Percentiles rank a stretch among this genome's conserved stretches.
Evolutionary conservation across 768 basidiomycete genomes (phyloP).

Genomic region (Rhizopogon sp.): DNA sequence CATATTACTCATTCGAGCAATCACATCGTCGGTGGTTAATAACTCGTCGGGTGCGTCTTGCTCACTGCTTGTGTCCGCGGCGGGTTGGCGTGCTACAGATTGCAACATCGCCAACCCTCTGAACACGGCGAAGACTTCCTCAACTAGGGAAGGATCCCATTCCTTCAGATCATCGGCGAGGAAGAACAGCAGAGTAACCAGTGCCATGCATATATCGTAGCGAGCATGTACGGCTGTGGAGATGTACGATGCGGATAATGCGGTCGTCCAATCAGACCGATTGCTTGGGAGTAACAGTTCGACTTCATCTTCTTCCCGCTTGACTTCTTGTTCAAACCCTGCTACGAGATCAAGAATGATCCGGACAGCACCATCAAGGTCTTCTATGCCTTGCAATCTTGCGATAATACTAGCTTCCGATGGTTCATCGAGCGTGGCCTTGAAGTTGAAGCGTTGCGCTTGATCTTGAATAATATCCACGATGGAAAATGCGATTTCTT

Average conservation of each 20-base stretch:
- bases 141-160: slow-evolving; percentile 62
- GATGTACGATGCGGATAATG: slow-evolving; percentile 59
- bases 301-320: slow-evolving; percentile 71
- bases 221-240: slow-evolving; percentile 61
- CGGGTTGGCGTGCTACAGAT: slow-evolving; percentile 54
- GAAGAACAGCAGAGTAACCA: slow-evolving; percentile 69
- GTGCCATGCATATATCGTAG: slow-evolving; percentile 66
- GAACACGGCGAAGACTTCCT: slow-evolving; percentile 76
- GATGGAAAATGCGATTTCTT: slow-evolving; percentile 75
- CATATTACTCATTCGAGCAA: slow-evolving; percentile 65
- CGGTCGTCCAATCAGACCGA: slow-evolving; percentile 57
- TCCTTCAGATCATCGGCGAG: slow-evolving; percentile 54
- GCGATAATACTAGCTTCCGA: slow-evolving; percentile 56
- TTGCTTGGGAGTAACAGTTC: slow-evolving; percentile 47
- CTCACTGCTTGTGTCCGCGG: slow-evolving; percentile 29
- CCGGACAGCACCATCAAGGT: slow-evolving; percentile 52
- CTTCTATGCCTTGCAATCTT: slow-evolving; percentile 50
- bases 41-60: slow-evolving; percentile 27
- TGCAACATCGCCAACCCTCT: slow-evolving; percentile 74
- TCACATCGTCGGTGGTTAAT: slow-evolving; percentile 56
- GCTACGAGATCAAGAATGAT: slow-evolving; percentile 66
- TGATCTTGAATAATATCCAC: slow-evolving; percentile 71
- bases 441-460: slow-evolving; percentile 46
- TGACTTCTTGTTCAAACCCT: slow-evolving; percentile 64
- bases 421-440: slow-evolving; percentile 54